Evolutionary conservation across 202 grass and related monocot genomes (phyloP), one percentile per base, ranked within the genome.

Genomic region (Setaria viridis): DNA sequence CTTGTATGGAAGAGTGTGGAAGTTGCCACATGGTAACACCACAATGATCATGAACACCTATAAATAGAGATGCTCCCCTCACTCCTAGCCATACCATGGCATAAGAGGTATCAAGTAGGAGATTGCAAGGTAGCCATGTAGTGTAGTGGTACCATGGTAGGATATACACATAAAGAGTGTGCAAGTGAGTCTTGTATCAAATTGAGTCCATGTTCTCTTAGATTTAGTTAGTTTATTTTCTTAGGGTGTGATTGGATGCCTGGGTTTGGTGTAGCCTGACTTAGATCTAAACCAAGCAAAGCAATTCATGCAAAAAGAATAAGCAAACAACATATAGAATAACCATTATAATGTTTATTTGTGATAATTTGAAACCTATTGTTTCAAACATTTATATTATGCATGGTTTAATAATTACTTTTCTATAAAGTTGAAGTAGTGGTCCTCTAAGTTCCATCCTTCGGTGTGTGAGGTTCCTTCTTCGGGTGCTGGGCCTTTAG

Each of bases 311-410:
- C 11, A 20, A 58, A 65, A 57, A 66, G 25, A 75, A 65, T 16
- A 80, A 48, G 16, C 5, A 67, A 67, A 51, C 16, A 37, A 4
- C 33, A 76, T 57, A 8, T 68, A 55, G 10, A 55, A 20, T 32
- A 50, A 4, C 45, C 11, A 49, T 67, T 58, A 58, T 12, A 58
- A 62, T 62, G 42, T 60, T 77, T 77, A 63, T 78, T 4, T 78
- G 11, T 8, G 48, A 53, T 77, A 57, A 68, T 45, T 43, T 42
- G 50, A 17, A 83, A 53, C 33, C 21, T 54, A 39, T 54, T 75
- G 1, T n/a, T 54, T 67, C 14, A 30, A 76, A 66, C 53, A 66
- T 54, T 39, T 83, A 62, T 37, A 7, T 70, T 70, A 49, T 13
- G 11, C 45, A 51, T 6, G 3, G 10, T 33, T 48, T 25, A 32